phyloP scores from a whole-genome alignment of 257 asterid species.

The Scutellaria galericulata region DNA sequence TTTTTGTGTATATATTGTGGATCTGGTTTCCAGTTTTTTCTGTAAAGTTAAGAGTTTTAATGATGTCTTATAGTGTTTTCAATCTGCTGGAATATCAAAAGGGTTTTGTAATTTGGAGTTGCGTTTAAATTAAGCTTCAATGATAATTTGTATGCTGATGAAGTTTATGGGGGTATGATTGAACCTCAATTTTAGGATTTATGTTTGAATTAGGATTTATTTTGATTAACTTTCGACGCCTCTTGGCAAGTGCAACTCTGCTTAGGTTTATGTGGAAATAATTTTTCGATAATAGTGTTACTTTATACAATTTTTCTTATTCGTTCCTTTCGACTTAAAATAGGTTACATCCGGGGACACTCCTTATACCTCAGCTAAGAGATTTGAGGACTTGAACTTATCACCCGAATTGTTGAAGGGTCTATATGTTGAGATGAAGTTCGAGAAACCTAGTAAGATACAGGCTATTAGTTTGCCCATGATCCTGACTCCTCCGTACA shows the following conservation, averaged over 20 bases:
- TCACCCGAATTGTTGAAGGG: conserved; percentile 79
- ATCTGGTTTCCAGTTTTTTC: conserved; percentile 22
- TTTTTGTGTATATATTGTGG: conserved; percentile 14
- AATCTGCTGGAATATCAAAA: background rate
- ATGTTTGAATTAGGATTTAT: conserved; percentile 25
- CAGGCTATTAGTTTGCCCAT: conserved; percentile 89
- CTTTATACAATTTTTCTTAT: background rate
- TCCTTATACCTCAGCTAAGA: conserved; percentile 71
- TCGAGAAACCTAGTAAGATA: conserved; percentile 84
- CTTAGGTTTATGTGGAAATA: background rate
- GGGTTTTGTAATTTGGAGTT: background rate
- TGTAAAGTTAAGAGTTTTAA: background rate
- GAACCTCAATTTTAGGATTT: conserved; percentile 26
- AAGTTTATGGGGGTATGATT: conserved; percentile 1
- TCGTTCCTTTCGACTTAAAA: conserved; percentile 13
- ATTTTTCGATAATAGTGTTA: background rate
- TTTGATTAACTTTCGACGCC: background rate
- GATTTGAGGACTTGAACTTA: conserved; percentile 83
- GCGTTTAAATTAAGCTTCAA: conserved; percentile 7
- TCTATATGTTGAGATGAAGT: conserved; percentile 80
- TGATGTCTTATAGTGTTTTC: background rate
- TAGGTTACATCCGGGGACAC: conserved; percentile 86
- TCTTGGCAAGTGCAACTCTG: background rate
- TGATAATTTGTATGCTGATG: background rate
- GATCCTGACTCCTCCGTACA: conserved; percentile 85